Conservation (phyloP, 345 rosid genomes). For the Sonneratia caseolaris region DNA sequence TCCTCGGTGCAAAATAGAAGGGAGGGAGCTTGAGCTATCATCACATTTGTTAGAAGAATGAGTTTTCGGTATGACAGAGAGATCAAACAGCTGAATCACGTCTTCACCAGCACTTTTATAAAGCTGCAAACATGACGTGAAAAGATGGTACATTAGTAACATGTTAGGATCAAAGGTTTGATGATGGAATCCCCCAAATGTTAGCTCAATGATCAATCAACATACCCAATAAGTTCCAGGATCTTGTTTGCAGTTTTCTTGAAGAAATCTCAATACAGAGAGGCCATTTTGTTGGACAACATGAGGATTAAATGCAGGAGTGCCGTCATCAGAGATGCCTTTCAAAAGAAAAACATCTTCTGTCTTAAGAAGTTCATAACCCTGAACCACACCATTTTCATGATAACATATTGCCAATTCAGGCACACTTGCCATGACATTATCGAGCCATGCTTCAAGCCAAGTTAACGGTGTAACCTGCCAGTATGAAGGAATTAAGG, state of each 20-base stretch:
- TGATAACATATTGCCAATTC: slow-evolving; percentile 97
- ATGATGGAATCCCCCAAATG: background rate
- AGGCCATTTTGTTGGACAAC: slow-evolving; percentile 95
- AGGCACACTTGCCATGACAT: slow-evolving; percentile 96
- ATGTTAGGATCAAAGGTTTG: background rate
- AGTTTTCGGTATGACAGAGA: slow-evolving; percentile 66
- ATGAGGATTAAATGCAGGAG: slow-evolving; percentile 91
- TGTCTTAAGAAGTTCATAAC: slow-evolving; percentile 91
- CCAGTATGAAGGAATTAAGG: slow-evolving; percentile 1
- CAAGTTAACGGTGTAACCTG: slow-evolving; percentile 88
- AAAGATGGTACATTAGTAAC: background rate
- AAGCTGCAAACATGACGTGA: slow-evolving; percentile 38
- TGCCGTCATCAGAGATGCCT: slow-evolving; percentile 88
- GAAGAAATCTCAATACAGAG: slow-evolving; percentile 85
- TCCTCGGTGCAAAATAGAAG: slow-evolving; percentile 50
- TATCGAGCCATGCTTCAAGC: slow-evolving; percentile 99
- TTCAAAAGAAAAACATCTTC: slow-evolving; percentile 80
- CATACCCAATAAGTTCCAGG: slow-evolving; percentile 96
- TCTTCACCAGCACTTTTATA: slow-evolving; percentile 92
- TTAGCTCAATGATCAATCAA: background rate
- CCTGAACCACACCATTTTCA: slow-evolving; percentile 83
- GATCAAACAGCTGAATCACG: slow-evolving; percentile 87
- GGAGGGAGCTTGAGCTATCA: slow-evolving; percentile 43
- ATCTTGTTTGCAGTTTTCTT: slow-evolving; percentile 90
- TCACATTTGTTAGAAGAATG: slow-evolving; percentile 42